phyloP scores from a whole-genome alignment of 495 filamentous ascomycete species.

The Penicillium waksmanii region DNA sequence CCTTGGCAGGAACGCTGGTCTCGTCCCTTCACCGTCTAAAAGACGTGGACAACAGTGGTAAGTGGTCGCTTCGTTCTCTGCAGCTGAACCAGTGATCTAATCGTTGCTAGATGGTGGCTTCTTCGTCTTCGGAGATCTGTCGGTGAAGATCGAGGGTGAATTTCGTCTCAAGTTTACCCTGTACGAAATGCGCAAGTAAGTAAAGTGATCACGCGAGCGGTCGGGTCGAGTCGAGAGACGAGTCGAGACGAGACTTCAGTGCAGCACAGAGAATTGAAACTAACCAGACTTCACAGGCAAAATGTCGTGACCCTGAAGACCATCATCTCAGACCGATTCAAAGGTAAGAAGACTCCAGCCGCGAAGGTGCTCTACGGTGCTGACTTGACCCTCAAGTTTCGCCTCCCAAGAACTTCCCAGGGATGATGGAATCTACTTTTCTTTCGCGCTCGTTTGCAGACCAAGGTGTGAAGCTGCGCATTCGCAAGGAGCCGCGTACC shows the following conservation, averaged over 20 bases:
- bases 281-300: not conserved
- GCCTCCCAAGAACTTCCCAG: conserved; percentile 78
- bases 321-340: conserved; percentile 74
- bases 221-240: not conserved
- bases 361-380: conserved; percentile 2
- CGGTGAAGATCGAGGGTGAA: conserved; percentile 77
- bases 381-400: conserved; percentile 56
- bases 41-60: conserved; percentile 82
- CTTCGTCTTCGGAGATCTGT: conserved; percentile 96
- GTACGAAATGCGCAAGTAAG: conserved; percentile 79
- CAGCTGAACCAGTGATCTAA: not conserved
- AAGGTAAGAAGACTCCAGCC: conserved; percentile 48
- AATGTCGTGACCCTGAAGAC: conserved; percentile 69
- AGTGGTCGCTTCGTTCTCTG: conserved; percentile 23
- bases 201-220: conserved; percentile 14
- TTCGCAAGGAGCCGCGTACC: conserved; percentile 81
- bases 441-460: conserved; percentile 92
- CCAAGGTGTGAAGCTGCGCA: conserved; percentile 86
- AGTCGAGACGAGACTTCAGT: not conserved
- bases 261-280: conserved; percentile 31
- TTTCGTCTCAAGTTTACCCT: conserved; percentile 84
- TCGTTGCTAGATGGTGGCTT: conserved; percentile 75
- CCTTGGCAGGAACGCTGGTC: conserved; percentile 79
- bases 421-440: conserved; percentile 88
- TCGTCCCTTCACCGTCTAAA: conserved; percentile 94